These are phyloP conservation scores for Arthroderma sp. DNA, from an alignment of 2,329 filamentous ascomycete genomes.

Conservation along the genomic window DNA sequence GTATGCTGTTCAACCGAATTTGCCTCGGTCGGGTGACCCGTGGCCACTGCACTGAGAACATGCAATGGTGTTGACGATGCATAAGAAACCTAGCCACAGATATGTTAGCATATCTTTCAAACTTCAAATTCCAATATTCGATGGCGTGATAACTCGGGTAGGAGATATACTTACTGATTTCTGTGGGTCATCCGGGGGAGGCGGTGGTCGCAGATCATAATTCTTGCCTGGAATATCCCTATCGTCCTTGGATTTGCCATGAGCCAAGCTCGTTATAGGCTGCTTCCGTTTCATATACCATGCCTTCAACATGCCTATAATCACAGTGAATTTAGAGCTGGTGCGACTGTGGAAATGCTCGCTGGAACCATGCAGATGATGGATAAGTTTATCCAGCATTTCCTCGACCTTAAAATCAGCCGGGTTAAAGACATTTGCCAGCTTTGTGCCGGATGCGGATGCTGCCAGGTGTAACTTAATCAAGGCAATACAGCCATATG, in stretches of 20 bases:
- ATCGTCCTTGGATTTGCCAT: slow-evolving; percentile 1
- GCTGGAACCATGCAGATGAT: slow-evolving; percentile 52
- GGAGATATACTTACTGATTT: not conserved
- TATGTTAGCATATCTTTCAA: not conserved
- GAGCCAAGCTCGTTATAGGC: slow-evolving; percentile 11
- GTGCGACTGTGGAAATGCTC: slow-evolving; percentile 51
- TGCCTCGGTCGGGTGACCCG: slow-evolving; percentile 17
- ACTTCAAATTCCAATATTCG: too few species aligned
- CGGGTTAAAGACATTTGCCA: slow-evolving; percentile 56
- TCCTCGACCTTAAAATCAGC: slow-evolving; percentile 51
- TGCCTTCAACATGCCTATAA: slow-evolving; percentile 54
- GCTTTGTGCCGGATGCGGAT: slow-evolving; percentile 48
- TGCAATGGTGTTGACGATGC: slow-evolving; percentile 21
- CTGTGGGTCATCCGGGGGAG: slow-evolving; percentile 1
- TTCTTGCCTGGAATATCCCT: too few species aligned
- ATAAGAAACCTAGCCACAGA: not conserved
- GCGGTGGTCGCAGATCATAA: too few species aligned
- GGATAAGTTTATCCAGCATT: slow-evolving; percentile 57
- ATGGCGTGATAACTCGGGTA: not conserved
- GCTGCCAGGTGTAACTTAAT: slow-evolving; percentile 63
- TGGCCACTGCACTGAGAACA: slow-evolving; percentile 30
- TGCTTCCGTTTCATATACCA: slow-evolving; percentile 49
- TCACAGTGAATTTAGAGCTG: slow-evolving; percentile 56
- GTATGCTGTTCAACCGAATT: not conserved
- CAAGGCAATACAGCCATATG: slow-evolving; percentile 57